These are phyloP conservation scores for Serendipita vermifera DNA, from an alignment of 768 basidiomycete genomes.

Conservation along the genomic window DNA sequence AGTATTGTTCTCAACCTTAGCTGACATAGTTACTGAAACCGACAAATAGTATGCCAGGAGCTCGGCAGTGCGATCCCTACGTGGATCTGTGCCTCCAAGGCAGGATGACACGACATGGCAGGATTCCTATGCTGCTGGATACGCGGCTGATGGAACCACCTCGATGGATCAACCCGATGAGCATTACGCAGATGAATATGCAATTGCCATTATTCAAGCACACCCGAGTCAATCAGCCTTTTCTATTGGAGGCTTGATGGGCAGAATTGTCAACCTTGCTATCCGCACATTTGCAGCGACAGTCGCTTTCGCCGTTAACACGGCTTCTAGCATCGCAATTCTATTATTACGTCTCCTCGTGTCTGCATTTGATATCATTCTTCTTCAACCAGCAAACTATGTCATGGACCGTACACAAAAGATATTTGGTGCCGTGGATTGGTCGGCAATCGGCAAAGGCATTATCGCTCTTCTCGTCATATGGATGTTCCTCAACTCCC, in stretches of 20 bases:
- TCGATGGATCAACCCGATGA: conserved; percentile 1
- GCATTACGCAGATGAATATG: conserved; percentile 3
- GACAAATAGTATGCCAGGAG: background rate
- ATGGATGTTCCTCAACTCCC: conserved; percentile 1
- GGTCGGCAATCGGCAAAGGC: background rate
- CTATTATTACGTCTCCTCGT: background rate
- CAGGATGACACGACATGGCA: too few species aligned
- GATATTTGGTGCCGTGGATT: conserved; percentile 7
- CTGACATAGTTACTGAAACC: conserved; percentile 1
- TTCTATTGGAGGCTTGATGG: conserved; percentile 37
- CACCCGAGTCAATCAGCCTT: conserved; percentile 20
- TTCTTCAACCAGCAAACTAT: background rate
- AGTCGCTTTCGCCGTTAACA: conserved; percentile 14
- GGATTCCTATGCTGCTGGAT: background rate
- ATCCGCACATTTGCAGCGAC: conserved; percentile 20
- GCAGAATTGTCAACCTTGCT: conserved; percentile 30
- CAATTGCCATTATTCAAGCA: background rate
- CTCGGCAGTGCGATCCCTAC: background rate
- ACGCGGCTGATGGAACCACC: background rate
- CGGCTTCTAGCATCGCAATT: background rate
- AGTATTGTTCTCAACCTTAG: background rate
- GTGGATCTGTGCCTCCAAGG: background rate
- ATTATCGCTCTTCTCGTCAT: background rate
- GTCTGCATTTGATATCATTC: background rate
- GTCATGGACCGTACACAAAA: conserved; percentile 5